Evolutionary conservation across 345 rosid species (phyloP).

Genomic region (Lenwebbia sp.): DNA sequence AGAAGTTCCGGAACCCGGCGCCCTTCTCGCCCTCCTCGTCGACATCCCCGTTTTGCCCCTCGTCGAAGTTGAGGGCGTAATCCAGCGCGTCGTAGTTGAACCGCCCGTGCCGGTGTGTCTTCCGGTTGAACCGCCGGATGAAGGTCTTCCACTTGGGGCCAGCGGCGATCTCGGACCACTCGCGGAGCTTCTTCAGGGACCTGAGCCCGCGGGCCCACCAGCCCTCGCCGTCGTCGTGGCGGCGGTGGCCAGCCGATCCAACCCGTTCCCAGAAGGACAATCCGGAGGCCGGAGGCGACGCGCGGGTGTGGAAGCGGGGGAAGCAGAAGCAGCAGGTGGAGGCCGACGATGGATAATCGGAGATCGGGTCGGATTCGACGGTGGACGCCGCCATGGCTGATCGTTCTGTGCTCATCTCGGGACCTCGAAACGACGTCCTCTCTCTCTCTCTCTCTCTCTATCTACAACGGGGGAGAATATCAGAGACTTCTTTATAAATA

Average conservation of each 20-base stretch:
- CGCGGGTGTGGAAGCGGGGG: slow-evolving; percentile 34
- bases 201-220: slow-evolving; percentile 51
- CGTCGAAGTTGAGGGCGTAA: slow-evolving; percentile 81
- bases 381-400: not conserved
- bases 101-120: slow-evolving; percentile 28
- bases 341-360: not conserved
- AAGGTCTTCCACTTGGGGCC: slow-evolving; percentile 97
- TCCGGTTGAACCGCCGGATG: slow-evolving; percentile 75
- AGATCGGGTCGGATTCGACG: not conserved
- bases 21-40: slow-evolving; percentile 16
- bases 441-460: not conserved
- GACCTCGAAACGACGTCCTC: not conserved
- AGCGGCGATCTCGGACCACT: slow-evolving; percentile 96
- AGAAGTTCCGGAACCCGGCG: slow-evolving; percentile 42
- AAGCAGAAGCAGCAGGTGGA: slow-evolving; percentile 52
- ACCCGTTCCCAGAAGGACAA: slow-evolving; percentile 47
- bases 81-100: slow-evolving; percentile 84
- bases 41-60: slow-evolving; percentile 25
- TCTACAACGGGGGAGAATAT: not conserved
- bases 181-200: slow-evolving; percentile 48
- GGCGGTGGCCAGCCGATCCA: slow-evolving; percentile 3
- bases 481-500: not conserved
- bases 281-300: slow-evolving; percentile 21
- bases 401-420: not conserved
- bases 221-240: slow-evolving; percentile 5